Percentiles rank a stretch among this genome's conserved stretches.
Evolutionary conservation across 2,329 filamentous ascomycete species (phyloP).

Genomic region (Aspergillus quadrilineatus): DNA sequence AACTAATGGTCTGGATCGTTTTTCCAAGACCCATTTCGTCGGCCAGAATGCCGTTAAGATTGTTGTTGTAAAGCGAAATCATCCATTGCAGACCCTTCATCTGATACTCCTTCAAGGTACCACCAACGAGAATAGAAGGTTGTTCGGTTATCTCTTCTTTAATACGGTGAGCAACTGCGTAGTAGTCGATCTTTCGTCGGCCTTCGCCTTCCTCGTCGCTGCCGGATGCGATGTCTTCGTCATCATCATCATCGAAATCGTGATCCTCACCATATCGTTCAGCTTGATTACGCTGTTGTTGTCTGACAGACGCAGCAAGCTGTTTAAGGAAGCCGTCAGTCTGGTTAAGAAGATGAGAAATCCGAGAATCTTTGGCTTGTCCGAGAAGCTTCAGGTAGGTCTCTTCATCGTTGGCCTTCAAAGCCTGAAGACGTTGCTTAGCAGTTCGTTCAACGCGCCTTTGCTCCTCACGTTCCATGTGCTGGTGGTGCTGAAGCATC

Average conservation of each 20-base stretch:
- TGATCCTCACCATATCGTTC: slow-evolving; percentile 72
- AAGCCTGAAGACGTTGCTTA: slow-evolving; percentile 97
- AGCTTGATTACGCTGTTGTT: slow-evolving; percentile 80
- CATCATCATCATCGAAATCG: slow-evolving; percentile 57
- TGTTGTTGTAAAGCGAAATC: slow-evolving; percentile 99
- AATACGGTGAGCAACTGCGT: slow-evolving; percentile 93
- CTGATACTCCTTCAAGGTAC: slow-evolving; percentile 94
- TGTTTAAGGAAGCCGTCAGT: slow-evolving; percentile 97
- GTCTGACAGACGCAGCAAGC: slow-evolving; percentile 89
- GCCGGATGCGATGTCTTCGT: slow-evolving; percentile 66
- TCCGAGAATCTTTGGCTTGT: slow-evolving; percentile 98
- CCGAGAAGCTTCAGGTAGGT: slow-evolving; percentile 97
- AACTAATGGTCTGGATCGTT: slow-evolving; percentile 97
- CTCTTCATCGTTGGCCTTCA: slow-evolving; percentile 99
- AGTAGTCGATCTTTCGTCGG: slow-evolving; percentile 89
- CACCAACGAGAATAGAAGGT: slow-evolving; percentile 83
- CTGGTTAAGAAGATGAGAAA: slow-evolving; percentile 92
- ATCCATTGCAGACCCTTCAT: slow-evolving; percentile 99
- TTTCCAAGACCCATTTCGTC: slow-evolving; percentile 99
- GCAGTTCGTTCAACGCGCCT: slow-evolving; percentile 96
- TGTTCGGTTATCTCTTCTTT: slow-evolving; percentile 88
- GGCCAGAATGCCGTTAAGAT: slow-evolving; percentile 95
- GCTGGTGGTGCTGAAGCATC: slow-evolving; percentile 87
- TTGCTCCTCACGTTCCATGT: slow-evolving; percentile 99
- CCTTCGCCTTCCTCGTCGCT: slow-evolving; percentile 62